A percentile compares a stretch with the other conserved stretches of the same genome.
phyloP scores from a whole-genome alignment of 2,329 filamentous ascomycete genomes.

The Aspergillus nomiae region DNA sequence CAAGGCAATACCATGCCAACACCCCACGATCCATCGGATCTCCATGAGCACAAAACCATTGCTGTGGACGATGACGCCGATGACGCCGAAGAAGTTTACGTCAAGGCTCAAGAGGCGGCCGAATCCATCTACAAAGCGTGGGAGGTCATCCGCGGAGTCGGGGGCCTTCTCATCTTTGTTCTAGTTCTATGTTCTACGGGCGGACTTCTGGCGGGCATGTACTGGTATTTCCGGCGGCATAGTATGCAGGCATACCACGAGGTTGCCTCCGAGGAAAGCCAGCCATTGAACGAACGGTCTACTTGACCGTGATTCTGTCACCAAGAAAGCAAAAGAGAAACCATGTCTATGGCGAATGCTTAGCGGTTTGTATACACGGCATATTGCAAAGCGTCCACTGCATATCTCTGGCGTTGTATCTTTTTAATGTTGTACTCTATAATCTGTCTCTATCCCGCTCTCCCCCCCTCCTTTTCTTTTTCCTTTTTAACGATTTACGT shows the following conservation, averaged over 20 bases:
- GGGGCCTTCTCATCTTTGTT: conserved; percentile 33
- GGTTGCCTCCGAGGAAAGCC: conserved; percentile 32
- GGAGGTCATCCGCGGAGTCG: conserved; percentile 32
- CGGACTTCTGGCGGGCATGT: conserved; percentile 26
- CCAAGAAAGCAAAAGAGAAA: neutral
- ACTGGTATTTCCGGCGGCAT: conserved; percentile 23
- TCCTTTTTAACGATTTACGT: conserved; percentile 1
- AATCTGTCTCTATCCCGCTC: neutral
- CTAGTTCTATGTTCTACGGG: conserved; percentile 25
- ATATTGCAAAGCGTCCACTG: neutral
- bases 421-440: conserved; percentile 2
- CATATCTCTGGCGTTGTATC: conserved; percentile 6
- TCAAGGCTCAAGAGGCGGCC: conserved; percentile 27
- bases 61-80: conserved; percentile 9
- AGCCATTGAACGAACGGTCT: conserved; percentile 21
- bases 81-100: conserved; percentile 5
- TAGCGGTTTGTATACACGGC: neutral
- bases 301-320: neutral
- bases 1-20: conserved; percentile 22
- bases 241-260: conserved; percentile 30
- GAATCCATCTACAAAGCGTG: conserved; percentile 32
- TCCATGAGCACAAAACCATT: conserved; percentile 18
- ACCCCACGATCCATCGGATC: conserved; percentile 30
- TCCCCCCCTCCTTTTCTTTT: neutral
- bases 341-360: neutral